These are phyloP conservation scores for Kodamaea laetipori DNA, from an alignment of 805 yeast genomes.

Conservation along the genomic window DNA sequence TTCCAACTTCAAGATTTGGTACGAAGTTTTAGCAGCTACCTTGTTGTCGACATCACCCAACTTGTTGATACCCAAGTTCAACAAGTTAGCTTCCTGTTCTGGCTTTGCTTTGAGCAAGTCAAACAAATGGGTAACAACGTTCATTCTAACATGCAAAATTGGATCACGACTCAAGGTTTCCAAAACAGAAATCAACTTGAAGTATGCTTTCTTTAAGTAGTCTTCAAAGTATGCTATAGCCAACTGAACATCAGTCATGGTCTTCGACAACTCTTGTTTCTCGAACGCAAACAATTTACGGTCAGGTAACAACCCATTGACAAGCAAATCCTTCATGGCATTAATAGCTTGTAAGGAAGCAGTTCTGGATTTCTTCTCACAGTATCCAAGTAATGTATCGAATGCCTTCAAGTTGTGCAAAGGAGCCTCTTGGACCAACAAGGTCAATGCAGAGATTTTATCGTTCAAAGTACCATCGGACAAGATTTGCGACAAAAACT, in stretches of 20 bases:
- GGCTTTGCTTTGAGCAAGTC: conserved; percentile 84
- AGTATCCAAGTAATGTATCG: conserved; percentile 73
- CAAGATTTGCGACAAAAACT: conserved; percentile 85
- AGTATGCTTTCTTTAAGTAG: conserved; percentile 74
- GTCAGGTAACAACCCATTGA: conserved; percentile 82
- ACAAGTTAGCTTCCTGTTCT: conserved; percentile 91
- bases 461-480: conserved; percentile 92
- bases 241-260: conserved; percentile 48
- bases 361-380: conserved; percentile 89
- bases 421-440: conserved; percentile 93
- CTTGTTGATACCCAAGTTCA: conserved; percentile 88
- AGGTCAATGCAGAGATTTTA: conserved; percentile 91
- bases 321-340: conserved; percentile 84
- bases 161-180: conserved; percentile 90
- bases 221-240: conserved; percentile 88
- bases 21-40: conserved; percentile 87
- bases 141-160: conserved; percentile 82
- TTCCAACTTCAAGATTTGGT: conserved; percentile 72
- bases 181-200: conserved; percentile 71
- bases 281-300: conserved; percentile 79
- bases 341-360: conserved; percentile 89
- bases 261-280: conserved; percentile 60
- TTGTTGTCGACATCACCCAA: conserved; percentile 91
- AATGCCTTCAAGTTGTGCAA: conserved; percentile 82
- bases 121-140: conserved; percentile 72